These are phyloP conservation scores for Venustampulla echinocandica DNA, from an alignment of 495 filamentous ascomycete species.

Conservation along the genomic window DNA sequence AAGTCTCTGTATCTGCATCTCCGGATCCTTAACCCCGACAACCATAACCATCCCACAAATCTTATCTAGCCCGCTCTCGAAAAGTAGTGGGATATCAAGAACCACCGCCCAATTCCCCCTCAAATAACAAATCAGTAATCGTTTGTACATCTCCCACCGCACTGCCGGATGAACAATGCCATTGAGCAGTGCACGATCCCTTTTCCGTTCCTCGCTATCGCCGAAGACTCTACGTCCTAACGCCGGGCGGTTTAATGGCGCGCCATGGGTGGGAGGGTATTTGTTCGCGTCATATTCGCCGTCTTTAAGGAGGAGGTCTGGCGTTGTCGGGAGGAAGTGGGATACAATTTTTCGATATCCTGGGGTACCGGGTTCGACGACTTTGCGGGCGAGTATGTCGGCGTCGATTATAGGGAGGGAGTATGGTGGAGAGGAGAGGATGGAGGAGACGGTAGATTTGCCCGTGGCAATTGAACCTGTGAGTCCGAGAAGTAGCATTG, in stretches of 20 bases:
- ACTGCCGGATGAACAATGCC: slow-evolving; percentile 90
- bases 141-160: slow-evolving; percentile 61
- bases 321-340: slow-evolving; percentile 71
- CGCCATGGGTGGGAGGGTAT: slow-evolving; percentile 38
- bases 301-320: slow-evolving; percentile 63
- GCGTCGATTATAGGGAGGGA: slow-evolving; percentile 90
- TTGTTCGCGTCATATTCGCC: slow-evolving; percentile 24
- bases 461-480: slow-evolving; percentile 97
- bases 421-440: slow-evolving; percentile 74
- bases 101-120: slow-evolving; percentile 76
- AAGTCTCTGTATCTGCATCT: slow-evolving; percentile 70
- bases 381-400: slow-evolving; percentile 80
- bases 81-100: slow-evolving; percentile 87
- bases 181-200: slow-evolving; percentile 68
- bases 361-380: slow-evolving; percentile 80
- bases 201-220: slow-evolving; percentile 48
- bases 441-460: slow-evolving; percentile 86
- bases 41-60: slow-evolving; percentile 78
- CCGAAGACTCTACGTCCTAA: slow-evolving; percentile 84
- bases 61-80: slow-evolving; percentile 71
- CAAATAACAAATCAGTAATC: slow-evolving; percentile 56
- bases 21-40: slow-evolving; percentile 66
- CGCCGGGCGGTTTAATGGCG: slow-evolving; percentile 75
- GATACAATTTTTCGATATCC: slow-evolving; percentile 65
- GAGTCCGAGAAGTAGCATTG: slow-evolving; percentile 90